A percentile compares a stretch with the other conserved stretches of the same genome.
These are phyloP conservation scores for Barbarea vulgaris DNA, from an alignment of 345 rosid species.

Conservation along the genomic window DNA sequence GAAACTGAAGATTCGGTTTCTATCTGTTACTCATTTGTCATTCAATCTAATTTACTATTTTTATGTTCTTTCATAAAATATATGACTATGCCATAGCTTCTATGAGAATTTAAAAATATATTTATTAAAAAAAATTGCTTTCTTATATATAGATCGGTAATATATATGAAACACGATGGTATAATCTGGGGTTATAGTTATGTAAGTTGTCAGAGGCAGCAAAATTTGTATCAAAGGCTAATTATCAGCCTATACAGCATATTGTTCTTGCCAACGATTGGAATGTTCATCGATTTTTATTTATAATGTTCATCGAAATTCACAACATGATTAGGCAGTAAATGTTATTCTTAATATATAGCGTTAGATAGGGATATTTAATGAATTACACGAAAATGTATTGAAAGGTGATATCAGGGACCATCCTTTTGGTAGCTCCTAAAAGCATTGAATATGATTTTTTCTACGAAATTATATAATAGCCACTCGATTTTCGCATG, in stretches of 20 bases:
- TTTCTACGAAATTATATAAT: slow-evolving; percentile 30
- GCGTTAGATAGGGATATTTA: slow-evolving; percentile 43
- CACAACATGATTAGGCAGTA: slow-evolving; percentile 14
- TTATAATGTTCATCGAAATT: background rate
- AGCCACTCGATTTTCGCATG: slow-evolving; percentile 40
- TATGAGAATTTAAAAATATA: too few relatives aligned
- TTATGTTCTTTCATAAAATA: too few relatives aligned
- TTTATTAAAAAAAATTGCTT: too few relatives aligned
- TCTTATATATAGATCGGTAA: too few relatives aligned
- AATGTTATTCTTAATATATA: background rate
- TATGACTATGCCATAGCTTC: too few relatives aligned
- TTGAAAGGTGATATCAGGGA: slow-evolving; percentile 41
- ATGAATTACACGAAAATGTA: slow-evolving; percentile 31
- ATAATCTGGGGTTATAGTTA: background rate
- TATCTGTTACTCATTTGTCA: too few relatives aligned
- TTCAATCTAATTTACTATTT: too few relatives aligned
- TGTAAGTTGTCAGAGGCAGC: background rate
- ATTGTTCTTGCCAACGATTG: background rate
- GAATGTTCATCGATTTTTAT: background rate
- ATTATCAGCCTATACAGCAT: background rate
- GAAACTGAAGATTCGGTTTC: too few relatives aligned
- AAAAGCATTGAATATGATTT: slow-evolving; percentile 39
- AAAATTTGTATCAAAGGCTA: background rate
- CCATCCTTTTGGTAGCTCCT: slow-evolving; percentile 47
- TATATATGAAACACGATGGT: too few relatives aligned